Percentiles rank a stretch among this genome's conserved stretches.
Evolutionary conservation across 768 basidiomycete species (phyloP).

Genomic region (Xerocomellus intermedius): DNA sequence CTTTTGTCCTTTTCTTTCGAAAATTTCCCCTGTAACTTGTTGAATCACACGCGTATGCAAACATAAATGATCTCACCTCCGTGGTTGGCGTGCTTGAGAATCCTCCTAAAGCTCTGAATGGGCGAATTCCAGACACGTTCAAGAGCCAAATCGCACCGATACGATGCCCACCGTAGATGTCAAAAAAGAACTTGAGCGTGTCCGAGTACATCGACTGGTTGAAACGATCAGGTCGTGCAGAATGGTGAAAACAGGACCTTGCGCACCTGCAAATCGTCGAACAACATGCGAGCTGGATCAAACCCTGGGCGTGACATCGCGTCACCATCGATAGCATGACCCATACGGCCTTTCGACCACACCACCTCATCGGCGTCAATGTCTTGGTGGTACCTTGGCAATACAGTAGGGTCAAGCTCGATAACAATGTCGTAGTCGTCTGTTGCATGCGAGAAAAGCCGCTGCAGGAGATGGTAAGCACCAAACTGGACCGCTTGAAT

Average conservation of each 20-base stretch:
- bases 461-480: conserved; percentile 39
- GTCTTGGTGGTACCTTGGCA: conserved; percentile 78
- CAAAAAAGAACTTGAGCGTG: conserved; percentile 81
- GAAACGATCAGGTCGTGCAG: conserved; percentile 2
- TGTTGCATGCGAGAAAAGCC: conserved; percentile 82
- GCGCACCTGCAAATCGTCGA: conserved; percentile 70
- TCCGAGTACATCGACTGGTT: conserved; percentile 67
- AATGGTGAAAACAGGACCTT: neutral
- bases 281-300: conserved; percentile 70
- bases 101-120: conserved; percentile 80
- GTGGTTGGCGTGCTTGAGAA: conserved; percentile 65
- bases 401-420: conserved; percentile 58
- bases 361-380: conserved; percentile 49
- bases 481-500: neutral
- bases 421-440: conserved; percentile 86
- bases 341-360: conserved; percentile 39
- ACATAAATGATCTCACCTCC: conserved; percentile 29
- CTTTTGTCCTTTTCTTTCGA: conserved; percentile 49
- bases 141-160: conserved; percentile 91
- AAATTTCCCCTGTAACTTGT: conserved; percentile 25
- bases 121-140: conserved; percentile 52
- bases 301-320: conserved; percentile 59
- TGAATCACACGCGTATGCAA: neutral
- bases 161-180: conserved; percentile 71
- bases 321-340: conserved; percentile 31